These are phyloP conservation scores for Leucocoprinus sp. DNA, from an alignment of 768 basidiomycete species.

Conservation along the genomic window DNA sequence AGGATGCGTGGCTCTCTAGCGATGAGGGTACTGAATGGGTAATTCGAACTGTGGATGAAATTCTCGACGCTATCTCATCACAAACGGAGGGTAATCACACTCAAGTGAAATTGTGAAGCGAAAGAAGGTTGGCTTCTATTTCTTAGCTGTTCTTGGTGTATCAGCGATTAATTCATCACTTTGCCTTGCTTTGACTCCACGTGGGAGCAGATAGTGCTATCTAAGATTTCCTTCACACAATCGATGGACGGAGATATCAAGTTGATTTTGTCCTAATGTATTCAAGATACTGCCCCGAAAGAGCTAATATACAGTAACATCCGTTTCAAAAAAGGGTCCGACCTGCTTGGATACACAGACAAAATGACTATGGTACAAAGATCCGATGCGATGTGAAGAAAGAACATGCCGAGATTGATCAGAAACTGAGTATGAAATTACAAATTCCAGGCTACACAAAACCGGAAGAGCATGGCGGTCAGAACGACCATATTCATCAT, in stretches of 20 bases:
- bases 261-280: constrained; percentile 6
- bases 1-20: constrained; percentile 73
- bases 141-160: constrained; percentile 24
- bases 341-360: constrained; percentile 4
- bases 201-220: constrained; percentile 23
- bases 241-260: constrained; percentile 16
- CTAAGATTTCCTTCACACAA: constrained; percentile 20
- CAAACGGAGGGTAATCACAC: constrained; percentile 33
- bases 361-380: constrained; percentile 10
- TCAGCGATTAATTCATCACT: constrained; percentile 17
- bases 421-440: constrained; percentile 23
- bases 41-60: constrained; percentile 71
- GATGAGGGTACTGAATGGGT: constrained; percentile 91
- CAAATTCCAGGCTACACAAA: constrained; percentile 50
- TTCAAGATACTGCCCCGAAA: constrained; percentile 4
- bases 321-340: constrained; percentile 6
- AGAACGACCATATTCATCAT: constrained; percentile 86
- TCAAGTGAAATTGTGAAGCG: constrained; percentile 55
- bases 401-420: constrained; percentile 6
- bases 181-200: constrained; percentile 28
- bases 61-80: constrained; percentile 64
- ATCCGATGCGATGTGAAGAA: constrained; percentile 7
- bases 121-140: constrained; percentile 24
- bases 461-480: constrained; percentile 80
- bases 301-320: constrained; percentile 10